Evolutionary conservation across 495 filamentous ascomycete genomes (phyloP), one percentile per base, ranked within the genome.

Genomic region (Hyaloscypha hepaticicola): DNA sequence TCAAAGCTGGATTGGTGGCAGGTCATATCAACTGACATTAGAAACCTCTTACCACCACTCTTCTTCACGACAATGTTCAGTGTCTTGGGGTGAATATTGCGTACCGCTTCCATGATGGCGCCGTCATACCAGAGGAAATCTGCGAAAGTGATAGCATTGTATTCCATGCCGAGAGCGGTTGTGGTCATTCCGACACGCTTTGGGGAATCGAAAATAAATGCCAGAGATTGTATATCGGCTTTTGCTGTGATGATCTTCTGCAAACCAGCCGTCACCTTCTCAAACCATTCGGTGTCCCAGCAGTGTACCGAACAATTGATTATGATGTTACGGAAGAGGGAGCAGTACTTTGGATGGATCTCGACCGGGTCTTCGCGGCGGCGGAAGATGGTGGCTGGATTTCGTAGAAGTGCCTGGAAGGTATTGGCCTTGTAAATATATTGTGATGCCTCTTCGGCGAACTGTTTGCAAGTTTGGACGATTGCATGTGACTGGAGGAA

Each of bases 51-150:
- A 22, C n/a, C n/a, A 3, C 41, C 14, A 19, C 25, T 49, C 33
- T 65, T 62, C 26, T 65, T 70, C 0, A 67, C 29, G 0, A 70
- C 58, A 4, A 70, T 25, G 2, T 60, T 64, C 33, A 70, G 45
- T 2, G 41, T 29, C 29, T 60, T 61, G 16, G 55, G 65, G 9
- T 11, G 6, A 5, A 70, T 61, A 7, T 63, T 48, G 1, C 53
- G 57, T 1, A 70, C 31, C 1, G 48, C 58, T 1, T 5, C 51
- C 68, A 70, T 70, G 11, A 70, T 29, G 7, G 16, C 14, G 14
- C 62, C 58, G 16, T 27, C 25, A 25, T 25, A 55, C 25, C 57
- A 70, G n/a, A 70, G 53, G 24, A 70, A 70, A 27, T 70, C 61
- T n/a, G 68, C 57, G 27, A 65, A 70, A 5, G 56, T 52, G 25